Percentiles rank a stretch among this genome's conserved stretches.
These are phyloP conservation scores for Talaromyces wortmannii DNA, from an alignment of 495 filamentous ascomycete species.

Conservation along the genomic window DNA sequence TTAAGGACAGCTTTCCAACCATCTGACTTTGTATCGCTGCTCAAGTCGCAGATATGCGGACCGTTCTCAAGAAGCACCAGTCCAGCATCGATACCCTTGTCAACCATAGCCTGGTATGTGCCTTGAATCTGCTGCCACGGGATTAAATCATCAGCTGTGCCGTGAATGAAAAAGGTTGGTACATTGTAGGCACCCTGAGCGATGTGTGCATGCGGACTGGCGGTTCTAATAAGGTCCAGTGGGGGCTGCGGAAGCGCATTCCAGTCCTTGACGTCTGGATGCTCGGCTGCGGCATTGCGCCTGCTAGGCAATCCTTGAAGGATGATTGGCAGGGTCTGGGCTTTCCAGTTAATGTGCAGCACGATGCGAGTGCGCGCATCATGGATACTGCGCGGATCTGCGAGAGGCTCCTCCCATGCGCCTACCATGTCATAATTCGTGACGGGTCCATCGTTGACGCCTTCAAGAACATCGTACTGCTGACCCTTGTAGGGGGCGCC, in stretches of 20 bases:
- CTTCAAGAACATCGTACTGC: constrained; percentile 13
- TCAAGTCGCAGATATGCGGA: constrained; percentile 33
- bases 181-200: constrained; percentile 21
- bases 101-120: constrained; percentile 19
- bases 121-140: constrained; percentile 31
- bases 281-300: background rate
- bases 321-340: constrained; percentile 30
- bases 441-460: constrained; percentile 23
- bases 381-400: background rate
- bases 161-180: constrained; percentile 44
- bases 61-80: constrained; percentile 19
- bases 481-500: constrained; percentile 4
- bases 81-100: constrained; percentile 17
- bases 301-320: constrained; percentile 16
- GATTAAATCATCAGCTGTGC: constrained; percentile 37
- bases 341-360: constrained; percentile 41
- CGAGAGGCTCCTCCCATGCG: background rate
- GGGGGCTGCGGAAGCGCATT: constrained; percentile 13
- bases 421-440: constrained; percentile 11
- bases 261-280: too few relatives aligned
- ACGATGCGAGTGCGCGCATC: constrained; percentile 31
- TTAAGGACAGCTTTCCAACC: too few relatives aligned
- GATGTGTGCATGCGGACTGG: constrained; percentile 34
- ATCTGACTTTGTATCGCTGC: too few relatives aligned
- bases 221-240: constrained; percentile 13